Base-by-base conservation (phyloP, 2,329 filamentous ascomycete species). In the Apiospora pterosperma region DNA sequence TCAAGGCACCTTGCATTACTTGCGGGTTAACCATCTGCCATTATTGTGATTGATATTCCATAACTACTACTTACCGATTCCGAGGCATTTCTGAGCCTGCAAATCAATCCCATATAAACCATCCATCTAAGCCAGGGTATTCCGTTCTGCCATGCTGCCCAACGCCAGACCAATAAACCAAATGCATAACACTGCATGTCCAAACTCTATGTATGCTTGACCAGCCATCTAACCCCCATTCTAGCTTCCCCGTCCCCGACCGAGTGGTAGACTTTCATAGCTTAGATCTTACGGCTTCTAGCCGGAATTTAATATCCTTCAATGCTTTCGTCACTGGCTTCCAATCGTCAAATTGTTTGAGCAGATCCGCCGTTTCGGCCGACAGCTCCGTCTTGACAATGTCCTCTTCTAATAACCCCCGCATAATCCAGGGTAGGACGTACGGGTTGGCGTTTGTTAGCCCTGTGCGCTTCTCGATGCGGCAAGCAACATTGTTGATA, bases 301-400 rank as follows among this genome's bases (percentile, higher is more conserved):
- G 82, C 67, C 96, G 85, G 77, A 96, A 98, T 77, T 97, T 97
- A 59, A 99, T 94, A 77, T 99, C 96, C 79, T 96, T 97, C 65
- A 99, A 79, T 52, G 92, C 92, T 80, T 98, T 99, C 8, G 90
- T 97, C 0, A 83, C 85, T 0, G 96, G 96, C 74, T 91, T 94
- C 96, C 96, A 99, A 62, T 92, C 88, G 75, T 98, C 94, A 77
- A 98, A 99, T 76, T 97, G 89, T 66, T 82, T 83, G n/a, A 99
- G 81, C 61, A 99, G 78, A 73, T 93, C 87, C 66, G 87, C 86
- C 7, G 92, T 93, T 78, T 99, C 96, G 1, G 84, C 79, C 36
- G 87, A 87, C 21, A 97, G 79, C 74, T 96, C 91, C 25, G 88
- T 92, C 76, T 91, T 93, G 28, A 98, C 95, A 72, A 93, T 88